A percentile compares a stretch with the other conserved stretches of the same genome.
These are phyloP conservation scores for Yamadazyma kanchanaburiensis DNA, from an alignment of 1,139 yeast genomes.

Conservation along the genomic window DNA sequence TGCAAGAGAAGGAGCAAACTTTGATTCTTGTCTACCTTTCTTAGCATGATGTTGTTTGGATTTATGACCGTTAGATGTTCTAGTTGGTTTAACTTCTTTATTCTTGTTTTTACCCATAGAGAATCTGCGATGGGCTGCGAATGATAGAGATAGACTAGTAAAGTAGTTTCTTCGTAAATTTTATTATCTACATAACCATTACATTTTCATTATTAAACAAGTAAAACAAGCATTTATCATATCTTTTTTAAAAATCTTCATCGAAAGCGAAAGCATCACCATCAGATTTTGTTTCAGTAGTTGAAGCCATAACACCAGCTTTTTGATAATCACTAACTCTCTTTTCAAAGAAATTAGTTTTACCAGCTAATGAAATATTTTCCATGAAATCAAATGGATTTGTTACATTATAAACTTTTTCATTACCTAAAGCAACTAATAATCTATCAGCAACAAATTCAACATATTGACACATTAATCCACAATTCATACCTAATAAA, in stretches of 20 bases:
- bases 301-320: conserved; percentile 90
- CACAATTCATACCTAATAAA: conserved; percentile 88
- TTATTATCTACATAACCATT: conserved; percentile 10
- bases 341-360: conserved; percentile 98
- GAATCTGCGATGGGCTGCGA: neutral
- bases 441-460: conserved; percentile 97
- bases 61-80: conserved; percentile 54
- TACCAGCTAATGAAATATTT: conserved; percentile 94
- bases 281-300: conserved; percentile 23
- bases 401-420: conserved; percentile 78
- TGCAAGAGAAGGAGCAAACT: conserved; percentile 25
- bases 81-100: conserved; percentile 34
- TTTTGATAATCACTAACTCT: conserved; percentile 98
- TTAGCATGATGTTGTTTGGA: conserved; percentile 52
- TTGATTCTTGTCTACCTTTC: conserved; percentile 47
- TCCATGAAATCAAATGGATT: conserved; percentile 99
- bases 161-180: neutral
- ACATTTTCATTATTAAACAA: conserved; percentile 5
- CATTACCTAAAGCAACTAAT: conserved; percentile 83
- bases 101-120: conserved; percentile 66
- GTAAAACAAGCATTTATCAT: conserved; percentile 3
- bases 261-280: conserved; percentile 42
- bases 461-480: conserved; percentile 94
- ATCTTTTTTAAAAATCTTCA: conserved; percentile 32
- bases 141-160: conserved; percentile 1